phyloP scores from a whole-genome alignment of 139 green algal genomes.

The Chlamydomonas sphaeroides region DNA sequence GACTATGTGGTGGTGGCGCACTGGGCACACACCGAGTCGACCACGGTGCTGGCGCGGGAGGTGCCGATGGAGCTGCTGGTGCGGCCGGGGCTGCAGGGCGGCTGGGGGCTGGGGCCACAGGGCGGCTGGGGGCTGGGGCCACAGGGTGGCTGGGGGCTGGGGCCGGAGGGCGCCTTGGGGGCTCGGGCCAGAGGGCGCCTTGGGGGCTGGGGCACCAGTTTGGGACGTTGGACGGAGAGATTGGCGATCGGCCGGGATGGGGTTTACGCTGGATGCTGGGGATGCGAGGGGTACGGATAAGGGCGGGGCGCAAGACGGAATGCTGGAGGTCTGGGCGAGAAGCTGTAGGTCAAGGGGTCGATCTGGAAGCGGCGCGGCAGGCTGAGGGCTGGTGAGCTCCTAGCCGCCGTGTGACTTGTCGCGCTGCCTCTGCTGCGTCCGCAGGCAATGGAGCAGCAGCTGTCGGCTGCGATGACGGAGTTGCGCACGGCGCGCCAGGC shows the following conservation, averaged over 20 bases:
- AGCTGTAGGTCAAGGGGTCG: no score
- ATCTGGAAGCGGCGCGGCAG: no score
- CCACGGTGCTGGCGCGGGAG: constrained; percentile 30
- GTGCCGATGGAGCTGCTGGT: constrained; percentile 36
- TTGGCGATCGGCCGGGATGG: no score
- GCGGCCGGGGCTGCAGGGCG: neutral
- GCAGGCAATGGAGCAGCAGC: constrained; percentile 26
- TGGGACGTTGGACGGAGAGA: no score
- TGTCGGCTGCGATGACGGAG: constrained; percentile 10
- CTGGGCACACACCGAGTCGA: constrained; percentile 20
- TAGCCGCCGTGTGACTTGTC: no score
- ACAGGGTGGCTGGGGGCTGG: neutral
- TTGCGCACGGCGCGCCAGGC: constrained; percentile 2
- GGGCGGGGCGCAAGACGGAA: no score
- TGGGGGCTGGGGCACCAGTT: no score
- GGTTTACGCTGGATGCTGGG: no score
- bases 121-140: neutral
- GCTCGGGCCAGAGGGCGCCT: neutral
- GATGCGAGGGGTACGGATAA: no score
- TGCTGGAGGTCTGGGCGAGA: no score
- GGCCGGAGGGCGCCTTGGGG: neutral
- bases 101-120: neutral
- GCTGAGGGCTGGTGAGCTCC: no score
- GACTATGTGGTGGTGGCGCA: constrained; percentile 28
- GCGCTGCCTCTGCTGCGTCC: neutral